Evolutionary conservation across 2,329 filamentous ascomycete genomes (phyloP), one percentile per base, ranked within the genome.

Genomic region (Saccharata proteae): DNA sequence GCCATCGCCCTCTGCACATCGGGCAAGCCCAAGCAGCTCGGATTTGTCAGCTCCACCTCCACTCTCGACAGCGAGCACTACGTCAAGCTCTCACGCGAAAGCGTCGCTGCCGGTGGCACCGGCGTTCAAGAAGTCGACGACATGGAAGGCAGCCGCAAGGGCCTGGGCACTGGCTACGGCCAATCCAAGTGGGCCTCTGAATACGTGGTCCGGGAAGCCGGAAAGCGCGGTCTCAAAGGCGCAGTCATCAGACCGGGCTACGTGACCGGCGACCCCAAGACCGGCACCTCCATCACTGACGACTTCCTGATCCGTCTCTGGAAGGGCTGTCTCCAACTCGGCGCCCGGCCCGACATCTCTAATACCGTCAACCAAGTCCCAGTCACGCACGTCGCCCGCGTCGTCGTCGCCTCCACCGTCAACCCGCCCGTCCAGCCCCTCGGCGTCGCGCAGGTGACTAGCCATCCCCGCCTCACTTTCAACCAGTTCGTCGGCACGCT

Each of bases 321-420:
- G 35, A 93, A 94, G 61, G 86, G 84, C 35, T 93, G 84, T 46
- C 64, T 93, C 30, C 86, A 96, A 55, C 65, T 94, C 3, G 62
- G 62, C 3, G 65, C 67, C 3, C 69, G 83, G 0, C 88, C 86
- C 1, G 68, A 71, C 42, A 92, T 94, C 43, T 58, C 66, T 51
- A 96, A 93, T 61, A 82, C 83, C 0, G 74, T 94, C 55, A 96
- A 94, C 61, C 74, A 78, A 54, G 80, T 93, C 0, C 86, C 88
- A 0, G 85, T 93, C 16, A 74, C 75, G 39, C 83, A 93, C 42
- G 85, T 94, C 20, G 72, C 78, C 2, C 68, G 73, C n/a, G 71
- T 93, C 6, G 79, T 93, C 16, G 74, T 84, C 12, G 82, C 85
- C 1, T 65, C 77, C 4, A 69, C 74, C 0, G 66, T 92, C 44